phyloP scores from a whole-genome alignment of 2,329 filamentous ascomycete genomes.

The Penicillium sp. region DNA sequence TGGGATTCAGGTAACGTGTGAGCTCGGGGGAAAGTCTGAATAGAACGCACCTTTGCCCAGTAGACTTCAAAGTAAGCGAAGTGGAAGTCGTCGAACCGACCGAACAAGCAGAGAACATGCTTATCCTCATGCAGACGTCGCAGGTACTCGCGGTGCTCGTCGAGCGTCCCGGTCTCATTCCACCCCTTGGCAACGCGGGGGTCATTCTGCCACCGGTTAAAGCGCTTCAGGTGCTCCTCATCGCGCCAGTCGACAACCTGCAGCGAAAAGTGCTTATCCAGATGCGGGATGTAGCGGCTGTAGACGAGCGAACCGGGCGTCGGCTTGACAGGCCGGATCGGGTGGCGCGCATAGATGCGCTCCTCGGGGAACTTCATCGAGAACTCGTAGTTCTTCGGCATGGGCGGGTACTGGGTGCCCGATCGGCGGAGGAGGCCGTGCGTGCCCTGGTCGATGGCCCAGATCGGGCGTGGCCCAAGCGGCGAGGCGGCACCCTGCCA shows the following conservation, averaged over 20 bases:
- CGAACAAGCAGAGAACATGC: conserved; percentile 64
- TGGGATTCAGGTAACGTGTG: no score
- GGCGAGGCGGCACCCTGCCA: conserved; percentile 74
- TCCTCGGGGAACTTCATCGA: conserved; percentile 53
- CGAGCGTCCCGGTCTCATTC: conserved; percentile 77
- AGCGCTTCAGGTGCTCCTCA: conserved; percentile 68
- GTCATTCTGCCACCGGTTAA: conserved; percentile 84
- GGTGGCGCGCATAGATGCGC: conserved; percentile 68
- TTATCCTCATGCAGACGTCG: conserved; percentile 71
- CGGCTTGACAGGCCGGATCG: conserved; percentile 73
- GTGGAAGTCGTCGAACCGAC: conserved; percentile 69
- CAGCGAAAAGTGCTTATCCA: conserved; percentile 78
- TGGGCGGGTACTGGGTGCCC: conserved; percentile 38
- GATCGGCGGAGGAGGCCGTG: conserved; percentile 33
- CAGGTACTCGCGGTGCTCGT: conserved; percentile 75
- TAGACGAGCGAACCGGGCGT: conserved; percentile 72
- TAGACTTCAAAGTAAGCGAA: conserved; percentile 85
- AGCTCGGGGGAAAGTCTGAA: no score
- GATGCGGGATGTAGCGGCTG: conserved; percentile 77
- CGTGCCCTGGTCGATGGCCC: conserved; percentile 57
- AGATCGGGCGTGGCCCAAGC: conserved; percentile 66
- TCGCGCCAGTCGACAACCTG: conserved; percentile 72
- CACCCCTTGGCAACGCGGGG: conserved; percentile 79
- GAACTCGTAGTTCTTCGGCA: conserved; percentile 40
- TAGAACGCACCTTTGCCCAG: conserved; percentile 66